Conservation (phyloP, 768 basidiomycete genomes). For the Tephrocybe rancida region DNA sequence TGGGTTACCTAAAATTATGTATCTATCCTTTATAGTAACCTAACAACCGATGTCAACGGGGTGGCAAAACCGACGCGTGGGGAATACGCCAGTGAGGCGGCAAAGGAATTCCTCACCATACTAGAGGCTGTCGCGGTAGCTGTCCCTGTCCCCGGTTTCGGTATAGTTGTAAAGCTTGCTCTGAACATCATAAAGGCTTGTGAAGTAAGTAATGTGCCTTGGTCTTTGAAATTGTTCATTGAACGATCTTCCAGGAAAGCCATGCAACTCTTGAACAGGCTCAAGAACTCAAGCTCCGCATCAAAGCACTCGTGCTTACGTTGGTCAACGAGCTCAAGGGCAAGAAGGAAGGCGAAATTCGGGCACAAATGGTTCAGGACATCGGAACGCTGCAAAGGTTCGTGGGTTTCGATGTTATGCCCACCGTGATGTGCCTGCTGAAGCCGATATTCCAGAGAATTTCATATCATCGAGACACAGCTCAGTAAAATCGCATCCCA, state of each 20-base stretch:
- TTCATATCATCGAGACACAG: not conserved
- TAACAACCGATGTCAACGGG: not conserved
- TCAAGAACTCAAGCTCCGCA: constrained; percentile 9
- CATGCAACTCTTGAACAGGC: constrained; percentile 5
- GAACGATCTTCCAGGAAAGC: not conserved
- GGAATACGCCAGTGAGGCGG: constrained; percentile 5
- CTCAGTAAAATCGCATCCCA: constrained; percentile 1
- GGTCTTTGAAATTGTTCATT: not conserved
- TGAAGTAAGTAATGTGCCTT: constrained; percentile 1
- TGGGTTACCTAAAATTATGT: not conserved
- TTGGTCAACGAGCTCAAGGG: constrained; percentile 13
- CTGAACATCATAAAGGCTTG: constrained; percentile 5
- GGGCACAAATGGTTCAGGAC: not conserved
- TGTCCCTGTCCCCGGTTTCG: constrained; percentile 8
- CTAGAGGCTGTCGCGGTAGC: constrained; percentile 4
- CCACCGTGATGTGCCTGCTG: not conserved
- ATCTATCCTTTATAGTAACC: not conserved
- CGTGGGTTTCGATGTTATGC: not conserved
- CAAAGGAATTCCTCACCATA: constrained; percentile 2
- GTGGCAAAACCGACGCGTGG: not conserved
- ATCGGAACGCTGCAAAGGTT: not conserved
- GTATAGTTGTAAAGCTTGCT: not conserved
- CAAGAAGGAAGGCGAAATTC: constrained; percentile 7
- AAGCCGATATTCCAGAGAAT: not conserved
- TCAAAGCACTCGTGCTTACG: constrained; percentile 7